Percentiles rank a stretch among this genome's conserved stretches.
Conservation (phyloP, 106 monocot genomes). For the Apostasia ramifera region DNA sequence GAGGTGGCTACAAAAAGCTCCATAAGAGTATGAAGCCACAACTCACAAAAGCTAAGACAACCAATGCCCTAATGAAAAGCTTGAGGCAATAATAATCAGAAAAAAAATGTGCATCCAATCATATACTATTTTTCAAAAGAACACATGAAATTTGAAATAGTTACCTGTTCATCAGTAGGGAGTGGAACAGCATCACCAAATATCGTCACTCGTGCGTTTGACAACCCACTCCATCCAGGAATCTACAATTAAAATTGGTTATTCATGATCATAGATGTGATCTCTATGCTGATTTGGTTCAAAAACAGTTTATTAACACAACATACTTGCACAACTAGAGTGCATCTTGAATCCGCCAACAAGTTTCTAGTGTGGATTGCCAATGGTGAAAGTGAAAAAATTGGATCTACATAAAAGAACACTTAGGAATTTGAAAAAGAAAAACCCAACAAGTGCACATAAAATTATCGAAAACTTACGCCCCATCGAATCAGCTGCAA, state of each 20-base stretch:
- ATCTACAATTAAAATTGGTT: conserved; percentile 37
- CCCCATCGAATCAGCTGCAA: conserved; percentile 77
- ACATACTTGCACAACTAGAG: conserved; percentile 86
- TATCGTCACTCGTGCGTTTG: conserved; percentile 95
- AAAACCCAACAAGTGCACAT: background rate
- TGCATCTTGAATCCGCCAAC: conserved; percentile 85
- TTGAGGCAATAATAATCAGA: no score
- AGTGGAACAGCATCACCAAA: conserved; percentile 85
- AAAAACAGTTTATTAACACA: background rate
- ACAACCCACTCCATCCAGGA: conserved; percentile 98
- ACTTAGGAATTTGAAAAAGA: background rate
- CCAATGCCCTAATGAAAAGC: no score
- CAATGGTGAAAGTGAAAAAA: conserved; percentile 86
- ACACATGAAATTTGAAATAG: background rate
- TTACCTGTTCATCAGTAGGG: conserved; percentile 68
- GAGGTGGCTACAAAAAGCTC: no score
- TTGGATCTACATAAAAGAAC: conserved; percentile 54
- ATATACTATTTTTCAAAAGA: background rate
- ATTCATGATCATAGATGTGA: background rate
- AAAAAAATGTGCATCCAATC: no score
- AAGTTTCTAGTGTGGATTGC: conserved; percentile 96
- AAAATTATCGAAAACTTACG: conserved; percentile 43
- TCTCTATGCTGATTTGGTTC: background rate
- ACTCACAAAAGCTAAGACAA: no score
- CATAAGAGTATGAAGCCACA: no score